These are phyloP conservation scores for Stemphylium beticola DNA, from an alignment of 2,329 filamentous ascomycete genomes.

Conservation along the genomic window DNA sequence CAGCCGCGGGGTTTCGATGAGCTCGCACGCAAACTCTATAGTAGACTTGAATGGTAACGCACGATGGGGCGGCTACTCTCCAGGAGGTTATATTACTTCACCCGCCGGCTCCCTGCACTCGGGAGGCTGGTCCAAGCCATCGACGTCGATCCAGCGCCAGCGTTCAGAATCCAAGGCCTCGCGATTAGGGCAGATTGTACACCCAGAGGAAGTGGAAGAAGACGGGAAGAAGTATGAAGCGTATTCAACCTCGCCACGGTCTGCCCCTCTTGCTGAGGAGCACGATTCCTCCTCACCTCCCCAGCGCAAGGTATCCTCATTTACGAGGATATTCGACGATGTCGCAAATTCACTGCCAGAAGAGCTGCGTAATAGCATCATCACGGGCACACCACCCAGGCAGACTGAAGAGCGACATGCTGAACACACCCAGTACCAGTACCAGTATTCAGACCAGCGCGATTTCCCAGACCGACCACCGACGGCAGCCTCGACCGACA, in stretches of 20 bases:
- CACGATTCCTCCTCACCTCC: slow-evolving; percentile 2
- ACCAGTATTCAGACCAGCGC: slow-evolving; percentile 24
- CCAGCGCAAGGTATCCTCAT: slow-evolving; percentile 44
- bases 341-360: slow-evolving; percentile 45
- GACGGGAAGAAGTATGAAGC: slow-evolving; percentile 14
- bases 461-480: slow-evolving; percentile 54
- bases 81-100: slow-evolving; percentile 70
- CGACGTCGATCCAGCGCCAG: slow-evolving; percentile 41
- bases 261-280: background rate
- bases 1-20: slow-evolving; percentile 51
- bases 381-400: slow-evolving; percentile 14
- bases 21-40: slow-evolving; percentile 64
- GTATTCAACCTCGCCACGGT: slow-evolving; percentile 12
- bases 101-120: slow-evolving; percentile 67
- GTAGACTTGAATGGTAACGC: slow-evolving; percentile 72
- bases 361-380: slow-evolving; percentile 34
- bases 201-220: slow-evolving; percentile 40
- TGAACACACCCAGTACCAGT: slow-evolving; percentile 7
- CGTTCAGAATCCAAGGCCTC: slow-evolving; percentile 52
- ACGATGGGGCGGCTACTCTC: slow-evolving; percentile 73
- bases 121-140: slow-evolving; percentile 51
- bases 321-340: slow-evolving; percentile 46
- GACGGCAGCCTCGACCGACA: slow-evolving; percentile 64
- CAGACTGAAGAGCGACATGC: slow-evolving; percentile 14
- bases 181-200: slow-evolving; percentile 51